phyloP scores from a whole-genome alignment of 352 stramenopile species.

The Phytopythium sindhum region DNA sequence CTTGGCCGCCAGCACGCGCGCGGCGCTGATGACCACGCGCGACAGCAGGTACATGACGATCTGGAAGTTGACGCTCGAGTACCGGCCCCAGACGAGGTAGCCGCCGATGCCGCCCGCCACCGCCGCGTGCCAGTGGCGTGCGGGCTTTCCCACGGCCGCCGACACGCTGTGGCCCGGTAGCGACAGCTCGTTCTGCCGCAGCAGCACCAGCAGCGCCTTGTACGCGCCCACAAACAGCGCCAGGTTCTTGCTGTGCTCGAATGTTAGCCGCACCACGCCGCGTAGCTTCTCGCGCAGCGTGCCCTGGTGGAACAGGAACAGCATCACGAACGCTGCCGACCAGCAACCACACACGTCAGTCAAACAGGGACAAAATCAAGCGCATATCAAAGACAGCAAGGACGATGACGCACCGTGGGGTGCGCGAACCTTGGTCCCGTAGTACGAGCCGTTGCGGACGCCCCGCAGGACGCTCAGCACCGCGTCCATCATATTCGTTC shows the following conservation, averaged over 20 bases:
- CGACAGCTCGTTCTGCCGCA: slow-evolving; percentile 53
- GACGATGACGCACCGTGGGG: slow-evolving; percentile 61
- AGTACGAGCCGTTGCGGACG: slow-evolving; percentile 85
- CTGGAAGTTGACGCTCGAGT: slow-evolving; percentile 88
- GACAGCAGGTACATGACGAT: slow-evolving; percentile 89
- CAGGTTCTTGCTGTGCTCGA: slow-evolving; percentile 86
- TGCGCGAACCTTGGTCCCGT: slow-evolving; percentile 87
- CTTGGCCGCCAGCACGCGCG: slow-evolving; percentile 61
- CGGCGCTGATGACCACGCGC: slow-evolving; percentile 61
- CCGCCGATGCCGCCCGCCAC: slow-evolving; percentile 72
- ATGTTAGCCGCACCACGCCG: slow-evolving; percentile 73
- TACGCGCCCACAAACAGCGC: slow-evolving; percentile 88
- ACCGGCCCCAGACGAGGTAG: slow-evolving; percentile 83
- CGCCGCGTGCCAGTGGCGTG: slow-evolving; percentile 71
- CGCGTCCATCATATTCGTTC: slow-evolving; percentile 38
- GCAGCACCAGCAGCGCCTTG: slow-evolving; percentile 65
- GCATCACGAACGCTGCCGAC: slow-evolving; percentile 84
- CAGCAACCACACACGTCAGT: slow-evolving; percentile 4
- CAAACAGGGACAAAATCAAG: background rate
- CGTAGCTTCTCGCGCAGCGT: slow-evolving; percentile 74
- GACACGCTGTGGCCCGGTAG: slow-evolving; percentile 26
- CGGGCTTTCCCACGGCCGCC: slow-evolving; percentile 56
- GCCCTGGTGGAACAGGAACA: slow-evolving; percentile 84
- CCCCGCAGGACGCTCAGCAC: slow-evolving; percentile 75
- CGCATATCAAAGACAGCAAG: background rate